Evolutionary conservation across 352 stramenopile species (phyloP).

Genomic region (Phytophthora pini): DNA sequence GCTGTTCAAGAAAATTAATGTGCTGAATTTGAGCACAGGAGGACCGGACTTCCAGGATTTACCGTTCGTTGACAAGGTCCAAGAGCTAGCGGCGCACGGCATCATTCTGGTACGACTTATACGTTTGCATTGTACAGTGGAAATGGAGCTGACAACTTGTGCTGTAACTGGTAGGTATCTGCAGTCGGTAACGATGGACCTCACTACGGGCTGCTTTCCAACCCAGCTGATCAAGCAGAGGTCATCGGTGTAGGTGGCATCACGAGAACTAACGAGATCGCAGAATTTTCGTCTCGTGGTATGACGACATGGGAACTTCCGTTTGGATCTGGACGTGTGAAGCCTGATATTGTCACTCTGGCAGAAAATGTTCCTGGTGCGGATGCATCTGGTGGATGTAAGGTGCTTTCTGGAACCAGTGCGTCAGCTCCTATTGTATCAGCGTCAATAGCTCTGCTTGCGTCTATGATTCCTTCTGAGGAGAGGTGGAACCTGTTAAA

Average conservation of each 20-base stretch:
- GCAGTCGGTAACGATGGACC: slow-evolving; percentile 88
- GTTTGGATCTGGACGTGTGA: slow-evolving; percentile 84
- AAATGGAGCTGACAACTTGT: slow-evolving; percentile 3
- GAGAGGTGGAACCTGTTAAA: slow-evolving; percentile 67
- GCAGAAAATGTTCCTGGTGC: slow-evolving; percentile 72
- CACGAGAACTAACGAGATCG: slow-evolving; percentile 59
- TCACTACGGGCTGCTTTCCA: slow-evolving; percentile 85
- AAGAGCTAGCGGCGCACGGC: slow-evolving; percentile 78
- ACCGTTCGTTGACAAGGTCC: slow-evolving; percentile 91
- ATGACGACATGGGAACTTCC: slow-evolving; percentile 90
- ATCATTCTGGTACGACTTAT: slow-evolving; percentile 66
- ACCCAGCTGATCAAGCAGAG: slow-evolving; percentile 85
- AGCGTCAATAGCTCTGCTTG: slow-evolving; percentile 75
- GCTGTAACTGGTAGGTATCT: slow-evolving; percentile 50
- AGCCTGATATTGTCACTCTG: slow-evolving; percentile 84
- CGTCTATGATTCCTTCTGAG: slow-evolving; percentile 67
- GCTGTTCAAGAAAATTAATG: slow-evolving; percentile 72
- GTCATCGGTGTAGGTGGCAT: slow-evolving; percentile 87
- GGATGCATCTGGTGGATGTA: slow-evolving; percentile 59
- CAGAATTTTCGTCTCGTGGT: slow-evolving; percentile 81
- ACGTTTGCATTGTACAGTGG: not conserved
- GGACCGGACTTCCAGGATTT: slow-evolving; percentile 86
- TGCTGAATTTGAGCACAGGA: slow-evolving; percentile 90
- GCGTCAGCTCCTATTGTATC: slow-evolving; percentile 86
- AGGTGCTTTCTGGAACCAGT: slow-evolving; percentile 80